Conservation (phyloP, 192 early-diverging fungal species). For the Pecoramyces ruminantium region DNA sequence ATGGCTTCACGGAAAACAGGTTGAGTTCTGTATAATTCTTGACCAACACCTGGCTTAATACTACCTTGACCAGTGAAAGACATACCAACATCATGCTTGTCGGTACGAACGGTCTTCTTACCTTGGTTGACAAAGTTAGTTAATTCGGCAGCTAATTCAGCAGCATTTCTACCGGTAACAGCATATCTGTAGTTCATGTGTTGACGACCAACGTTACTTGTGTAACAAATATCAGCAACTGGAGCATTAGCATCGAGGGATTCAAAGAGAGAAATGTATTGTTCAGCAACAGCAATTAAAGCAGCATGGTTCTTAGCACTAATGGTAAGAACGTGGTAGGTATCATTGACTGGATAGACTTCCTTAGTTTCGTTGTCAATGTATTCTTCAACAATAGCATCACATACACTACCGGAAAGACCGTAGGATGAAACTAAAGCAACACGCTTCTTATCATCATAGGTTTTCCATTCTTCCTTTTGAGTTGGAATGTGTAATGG, state of each 20-base stretch:
- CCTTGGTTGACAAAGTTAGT: neutral
- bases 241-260: neutral
- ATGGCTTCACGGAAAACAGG: neutral
- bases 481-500: conserved; percentile 11
- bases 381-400: conserved; percentile 10
- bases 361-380: neutral
- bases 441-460: conserved; percentile 6
- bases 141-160: neutral
- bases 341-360: neutral
- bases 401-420: conserved; percentile 12
- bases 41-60: neutral
- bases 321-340: conserved; percentile 4
- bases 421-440: conserved; percentile 11
- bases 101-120: neutral
- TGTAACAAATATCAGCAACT: neutral
- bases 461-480: conserved; percentile 1
- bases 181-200: neutral
- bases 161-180: neutral
- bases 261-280: neutral
- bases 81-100: neutral
- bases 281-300: neutral
- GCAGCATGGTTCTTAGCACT: conserved; percentile 1
- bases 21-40: neutral
- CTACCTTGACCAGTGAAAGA: neutral
- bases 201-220: neutral